These are phyloP conservation scores for Histomonas meleagridis DNA, from an alignment of 208 protist genomes.

Conservation along the genomic window DNA sequence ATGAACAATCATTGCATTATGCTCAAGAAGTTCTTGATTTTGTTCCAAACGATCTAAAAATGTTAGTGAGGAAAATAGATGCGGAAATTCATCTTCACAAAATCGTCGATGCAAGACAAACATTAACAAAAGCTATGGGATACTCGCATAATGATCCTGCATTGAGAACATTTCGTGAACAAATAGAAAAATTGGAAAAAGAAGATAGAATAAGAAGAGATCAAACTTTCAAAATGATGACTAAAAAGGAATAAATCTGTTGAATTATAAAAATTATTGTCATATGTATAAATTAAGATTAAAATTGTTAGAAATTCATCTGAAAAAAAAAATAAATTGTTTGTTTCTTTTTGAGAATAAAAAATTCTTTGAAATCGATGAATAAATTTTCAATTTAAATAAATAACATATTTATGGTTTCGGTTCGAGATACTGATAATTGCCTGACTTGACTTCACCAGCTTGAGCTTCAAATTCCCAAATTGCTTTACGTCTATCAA, in stretches of 20 bases:
- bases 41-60: neutral
- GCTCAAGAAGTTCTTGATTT: neutral
- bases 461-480: neutral
- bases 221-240: neutral
- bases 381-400: no score
- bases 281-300: no score
- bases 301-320: no score
- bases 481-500: neutral
- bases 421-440: no score
- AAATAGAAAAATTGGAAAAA: neutral
- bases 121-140: neutral
- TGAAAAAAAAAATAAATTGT: no score
- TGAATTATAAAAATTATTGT: neutral
- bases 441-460: no score
- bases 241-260: neutral
- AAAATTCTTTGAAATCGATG: no score
- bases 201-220: neutral
- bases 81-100: neutral
- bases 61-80: neutral
- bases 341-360: no score
- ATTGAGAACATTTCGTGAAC: neutral
- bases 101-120: neutral
- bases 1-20: neutral
- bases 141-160: neutral
- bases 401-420: no score